These are phyloP conservation scores for Suillus hirtellus DNA, from an alignment of 768 basidiomycete species.

Conservation along the genomic window DNA sequence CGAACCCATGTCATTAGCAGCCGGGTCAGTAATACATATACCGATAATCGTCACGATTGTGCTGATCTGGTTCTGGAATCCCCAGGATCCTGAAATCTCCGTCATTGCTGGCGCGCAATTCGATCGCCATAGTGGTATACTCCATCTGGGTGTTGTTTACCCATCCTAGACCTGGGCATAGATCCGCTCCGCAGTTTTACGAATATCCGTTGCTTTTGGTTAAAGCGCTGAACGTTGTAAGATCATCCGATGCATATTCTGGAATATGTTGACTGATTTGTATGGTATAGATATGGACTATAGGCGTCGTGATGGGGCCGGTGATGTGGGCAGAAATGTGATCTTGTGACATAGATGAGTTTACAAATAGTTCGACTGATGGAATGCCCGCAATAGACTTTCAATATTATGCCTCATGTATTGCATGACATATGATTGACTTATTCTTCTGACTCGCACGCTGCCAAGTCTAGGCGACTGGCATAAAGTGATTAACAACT, in stretches of 20 bases:
- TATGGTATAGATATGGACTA: background rate
- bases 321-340: constrained; percentile 3
- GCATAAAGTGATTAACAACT: background rate
- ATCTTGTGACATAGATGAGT: background rate
- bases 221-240: background rate
- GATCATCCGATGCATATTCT: background rate
- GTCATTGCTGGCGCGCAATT: background rate
- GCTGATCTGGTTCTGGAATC: background rate
- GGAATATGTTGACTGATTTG: background rate
- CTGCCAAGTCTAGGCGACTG: background rate
- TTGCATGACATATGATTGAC: background rate
- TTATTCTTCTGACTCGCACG: background rate
- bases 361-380: background rate
- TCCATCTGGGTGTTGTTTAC: background rate
- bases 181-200: background rate
- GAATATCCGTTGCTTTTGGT: background rate
- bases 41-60: background rate
- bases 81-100: background rate
- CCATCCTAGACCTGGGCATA: background rate
- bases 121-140: background rate
- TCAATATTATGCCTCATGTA: background rate
- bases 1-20: background rate
- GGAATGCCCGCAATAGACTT: background rate
- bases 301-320: background rate
- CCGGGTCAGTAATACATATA: background rate